Evolutionary conservation across 495 filamentous ascomycete species (phyloP).

Genomic region (Barbatosphaeria neglecta): DNA sequence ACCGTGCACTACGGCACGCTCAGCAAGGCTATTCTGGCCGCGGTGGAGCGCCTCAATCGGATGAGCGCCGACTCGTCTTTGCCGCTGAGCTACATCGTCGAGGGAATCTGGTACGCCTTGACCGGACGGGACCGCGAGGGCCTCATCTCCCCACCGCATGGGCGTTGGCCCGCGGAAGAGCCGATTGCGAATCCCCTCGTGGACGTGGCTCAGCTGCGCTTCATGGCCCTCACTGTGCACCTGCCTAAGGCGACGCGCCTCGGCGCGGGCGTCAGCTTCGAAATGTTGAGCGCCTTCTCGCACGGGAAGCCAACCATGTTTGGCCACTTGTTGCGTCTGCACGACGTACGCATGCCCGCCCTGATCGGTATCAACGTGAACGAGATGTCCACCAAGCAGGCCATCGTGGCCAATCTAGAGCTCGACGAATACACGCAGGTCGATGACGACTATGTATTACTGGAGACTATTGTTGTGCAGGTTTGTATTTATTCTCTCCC

Average conservation of each 20-base stretch:
- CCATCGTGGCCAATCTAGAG: constrained; percentile 41
- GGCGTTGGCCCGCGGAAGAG: constrained; percentile 1
- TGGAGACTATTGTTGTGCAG: constrained; percentile 40
- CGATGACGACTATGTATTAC: constrained; percentile 30
- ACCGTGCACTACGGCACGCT: constrained; percentile 53
- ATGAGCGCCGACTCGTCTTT: too few species aligned
- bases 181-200: constrained; percentile 10
- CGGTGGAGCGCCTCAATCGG: constrained; percentile 14
- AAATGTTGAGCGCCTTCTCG: constrained; percentile 4
- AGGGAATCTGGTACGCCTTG: constrained; percentile 18
- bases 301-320: too few species aligned
- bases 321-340: too few species aligned
- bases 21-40: constrained; percentile 37
- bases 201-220: constrained; percentile 14
- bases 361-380: constrained; percentile 50
- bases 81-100: constrained; percentile 14
- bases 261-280: constrained; percentile 31
- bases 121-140: constrained; percentile 16
- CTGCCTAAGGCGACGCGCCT: constrained; percentile 44
- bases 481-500: constrained; percentile 23
- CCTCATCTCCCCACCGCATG: not conserved
- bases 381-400: constrained; percentile 46
- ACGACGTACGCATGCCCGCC: constrained; percentile 42
- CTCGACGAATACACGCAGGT: constrained; percentile 30
- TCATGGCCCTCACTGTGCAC: constrained; percentile 24